Evolutionary conservation across 2,329 filamentous ascomycete genomes (phyloP).

Genomic region (Kalmusia sp.): DNA sequence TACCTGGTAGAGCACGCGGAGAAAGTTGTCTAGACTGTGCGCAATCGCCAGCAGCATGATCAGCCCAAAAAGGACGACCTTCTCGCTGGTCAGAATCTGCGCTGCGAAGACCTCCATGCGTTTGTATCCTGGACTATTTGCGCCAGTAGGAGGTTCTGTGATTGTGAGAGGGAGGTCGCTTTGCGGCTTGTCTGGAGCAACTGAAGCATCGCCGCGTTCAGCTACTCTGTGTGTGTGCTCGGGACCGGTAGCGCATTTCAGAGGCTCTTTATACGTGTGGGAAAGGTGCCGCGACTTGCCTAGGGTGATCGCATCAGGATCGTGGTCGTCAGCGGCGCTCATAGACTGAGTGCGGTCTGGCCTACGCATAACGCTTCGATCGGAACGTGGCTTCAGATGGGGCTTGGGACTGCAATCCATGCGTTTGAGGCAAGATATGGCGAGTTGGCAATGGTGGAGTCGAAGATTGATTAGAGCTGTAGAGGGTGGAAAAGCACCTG

Average conservation of each 20-base stretch:
- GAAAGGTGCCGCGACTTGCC: background rate
- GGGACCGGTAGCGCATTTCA: no score
- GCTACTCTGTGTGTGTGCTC: background rate
- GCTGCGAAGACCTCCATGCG: background rate
- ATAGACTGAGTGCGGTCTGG: background rate
- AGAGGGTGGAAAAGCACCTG: no score
- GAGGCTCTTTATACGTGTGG: background rate
- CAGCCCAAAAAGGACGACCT: background rate
- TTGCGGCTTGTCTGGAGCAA: background rate
- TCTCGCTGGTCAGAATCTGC: background rate
- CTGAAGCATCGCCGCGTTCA: background rate
- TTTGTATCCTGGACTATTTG: background rate
- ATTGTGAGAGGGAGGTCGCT: background rate
- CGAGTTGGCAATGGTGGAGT: no score
- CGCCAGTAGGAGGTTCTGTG: conserved; percentile 1
- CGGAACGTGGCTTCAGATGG: background rate
- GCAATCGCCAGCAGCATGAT: background rate
- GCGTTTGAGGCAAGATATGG: background rate
- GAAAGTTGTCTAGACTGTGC: conserved; percentile 3
- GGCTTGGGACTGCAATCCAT: background rate
- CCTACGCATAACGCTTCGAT: background rate
- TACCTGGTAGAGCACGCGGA: conserved; percentile 1
- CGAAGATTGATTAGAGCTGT: no score
- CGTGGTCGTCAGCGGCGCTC: background rate
- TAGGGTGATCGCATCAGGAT: background rate